A percentile compares a stretch with the other conserved stretches of the same genome.
phyloP scores from a whole-genome alignment of 352 stramenopile genomes.

The Lagenidium sp. region DNA sequence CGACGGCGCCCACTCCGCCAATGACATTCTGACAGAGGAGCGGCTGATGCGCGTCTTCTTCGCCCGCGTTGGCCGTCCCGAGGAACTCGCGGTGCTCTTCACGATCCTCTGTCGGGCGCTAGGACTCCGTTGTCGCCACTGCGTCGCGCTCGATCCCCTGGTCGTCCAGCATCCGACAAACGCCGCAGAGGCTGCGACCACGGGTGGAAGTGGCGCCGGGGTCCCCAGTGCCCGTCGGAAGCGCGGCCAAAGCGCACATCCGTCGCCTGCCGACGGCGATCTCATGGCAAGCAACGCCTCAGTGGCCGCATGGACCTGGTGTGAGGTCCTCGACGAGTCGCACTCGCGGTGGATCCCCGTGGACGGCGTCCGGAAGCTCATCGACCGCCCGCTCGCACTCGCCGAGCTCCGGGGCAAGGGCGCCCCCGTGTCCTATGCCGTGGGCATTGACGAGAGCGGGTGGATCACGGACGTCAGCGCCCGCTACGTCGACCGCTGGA shows the following conservation, averaged over 20 bases:
- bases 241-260: slow-evolving; percentile 6
- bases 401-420: slow-evolving; percentile 36
- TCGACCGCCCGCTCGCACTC: slow-evolving; percentile 38
- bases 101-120: slow-evolving; percentile 46
- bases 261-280: no score
- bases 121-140: slow-evolving; percentile 39
- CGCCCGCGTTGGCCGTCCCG: slow-evolving; percentile 22
- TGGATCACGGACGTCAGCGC: slow-evolving; percentile 52
- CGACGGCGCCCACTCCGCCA: neutral
- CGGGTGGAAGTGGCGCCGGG: slow-evolving; percentile 5
- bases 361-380: slow-evolving; percentile 34
- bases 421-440: slow-evolving; percentile 47
- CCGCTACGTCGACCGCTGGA: slow-evolving; percentile 56
- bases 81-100: slow-evolving; percentile 57
- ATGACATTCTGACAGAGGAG: slow-evolving; percentile 27
- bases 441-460: slow-evolving; percentile 39
- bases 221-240: neutral
- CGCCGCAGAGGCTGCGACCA: slow-evolving; percentile 21
- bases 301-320: slow-evolving; percentile 44
- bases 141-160: slow-evolving; percentile 34
- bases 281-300: neutral
- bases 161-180: slow-evolving; percentile 29
- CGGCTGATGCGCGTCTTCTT: slow-evolving; percentile 48
- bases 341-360: slow-evolving; percentile 46
- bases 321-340: slow-evolving; percentile 50